These are phyloP conservation scores for Cryptococcus sp. DNA, from an alignment of 1,284 basidiomycete genomes.

Conservation along the genomic window DNA sequence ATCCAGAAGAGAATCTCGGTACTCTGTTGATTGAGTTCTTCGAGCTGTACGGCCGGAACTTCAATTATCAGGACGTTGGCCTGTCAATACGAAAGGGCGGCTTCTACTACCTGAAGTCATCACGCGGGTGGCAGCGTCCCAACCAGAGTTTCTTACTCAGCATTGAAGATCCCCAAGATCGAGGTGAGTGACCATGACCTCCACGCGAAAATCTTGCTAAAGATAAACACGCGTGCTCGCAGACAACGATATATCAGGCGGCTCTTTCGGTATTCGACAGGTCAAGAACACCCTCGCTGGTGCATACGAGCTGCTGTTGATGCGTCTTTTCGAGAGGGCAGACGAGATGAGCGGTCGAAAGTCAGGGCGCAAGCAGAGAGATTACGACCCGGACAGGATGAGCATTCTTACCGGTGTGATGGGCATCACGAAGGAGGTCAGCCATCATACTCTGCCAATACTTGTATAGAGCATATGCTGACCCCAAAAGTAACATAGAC, in stretches of 20 bases:
- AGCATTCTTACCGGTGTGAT: conserved; percentile 79
- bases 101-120: conserved; percentile 75
- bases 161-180: conserved; percentile 94
- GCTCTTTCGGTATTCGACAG: conserved; percentile 79
- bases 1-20: conserved; percentile 83
- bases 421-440: conserved; percentile 78
- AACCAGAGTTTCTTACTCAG: conserved; percentile 67
- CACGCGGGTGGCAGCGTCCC: conserved; percentile 75
- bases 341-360: conserved; percentile 26
- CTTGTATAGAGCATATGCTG: no score
- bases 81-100: conserved; percentile 85
- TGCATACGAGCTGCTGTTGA: conserved; percentile 79
- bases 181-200: conserved; percentile 61
- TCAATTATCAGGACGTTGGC: conserved; percentile 89
- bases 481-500: conserved; percentile 14
- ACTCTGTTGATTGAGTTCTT: conserved; percentile 94
- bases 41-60: conserved; percentile 88
- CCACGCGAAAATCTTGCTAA: no score
- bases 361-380: conserved; percentile 25
- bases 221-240: neutral
- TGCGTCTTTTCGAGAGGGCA: conserved; percentile 46
- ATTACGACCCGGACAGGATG: conserved; percentile 63
- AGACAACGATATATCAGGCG: conserved; percentile 92
- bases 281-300: conserved; percentile 83
- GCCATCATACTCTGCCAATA: conserved; percentile 23